Base-by-base conservation (phyloP, 352 stramenopile genomes). In the Globisporangium solare region DNA sequence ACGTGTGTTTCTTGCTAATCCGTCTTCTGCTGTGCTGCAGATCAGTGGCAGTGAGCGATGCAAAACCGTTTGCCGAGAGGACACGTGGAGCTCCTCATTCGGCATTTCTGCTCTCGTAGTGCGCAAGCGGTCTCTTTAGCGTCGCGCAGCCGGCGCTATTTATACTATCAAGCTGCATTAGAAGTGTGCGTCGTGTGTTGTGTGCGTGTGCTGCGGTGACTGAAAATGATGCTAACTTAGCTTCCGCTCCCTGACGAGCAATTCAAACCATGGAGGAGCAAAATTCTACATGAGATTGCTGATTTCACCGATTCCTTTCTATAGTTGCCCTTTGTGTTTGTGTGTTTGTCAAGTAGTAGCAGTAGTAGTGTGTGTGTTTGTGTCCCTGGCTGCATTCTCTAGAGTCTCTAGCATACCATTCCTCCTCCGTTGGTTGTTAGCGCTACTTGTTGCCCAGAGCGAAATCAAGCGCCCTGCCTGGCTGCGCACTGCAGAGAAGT, bases 231-330 rank as follows among this genome's bases (percentile, higher is more conserved):
- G 67, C 60, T 66, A 65, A 39, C 58, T 54, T 56, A 53, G 52
- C 56, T 56, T 56, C 51, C 64, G 67, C 67, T 75, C 58, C 67
- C 67, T 75, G 67, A 75, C 27, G 27, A 35, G 27, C 27, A 35
- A 35, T 35, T 35, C 64, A 40, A 51, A 61, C 45, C 47, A 40
- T 75, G 67, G 67, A 75, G 67, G 67, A 75, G 67, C 64, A 35
- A 74, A 71, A 70, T 75, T 75, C 67, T 75, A 75, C 67, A 75
- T 75, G 67, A 75, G 67, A 75, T 75, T 75, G 66, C 67, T 70
- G 67, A 75, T 75, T 72, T 57, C 58, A 66, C 54, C 43, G 1
- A 18, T n/a, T 51, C 49, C 24, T 31, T 35, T 35, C 5, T 35
- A 11, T 27, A 27, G 24, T 27, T 27, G 2, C 24, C 17, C 3